These are phyloP conservation scores for Ganoderma multipileum DNA, from an alignment of 1,284 basidiomycete species.

Conservation along the genomic window DNA sequence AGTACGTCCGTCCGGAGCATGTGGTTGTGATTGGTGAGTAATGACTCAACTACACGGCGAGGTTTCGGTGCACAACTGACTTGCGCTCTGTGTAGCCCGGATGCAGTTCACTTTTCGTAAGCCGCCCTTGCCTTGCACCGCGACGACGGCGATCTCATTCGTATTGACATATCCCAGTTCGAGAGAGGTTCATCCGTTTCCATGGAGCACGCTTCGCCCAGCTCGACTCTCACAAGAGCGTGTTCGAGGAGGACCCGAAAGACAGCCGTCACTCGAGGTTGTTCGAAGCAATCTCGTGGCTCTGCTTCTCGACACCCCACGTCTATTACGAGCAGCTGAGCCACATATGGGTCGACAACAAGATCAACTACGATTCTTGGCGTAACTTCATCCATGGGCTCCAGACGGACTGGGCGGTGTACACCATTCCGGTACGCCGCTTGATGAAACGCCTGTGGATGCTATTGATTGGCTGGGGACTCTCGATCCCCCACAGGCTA, in stretches of 20 bases:
- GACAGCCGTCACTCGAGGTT: constrained; percentile 12
- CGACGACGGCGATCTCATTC: neutral
- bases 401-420: constrained; percentile 36
- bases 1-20: neutral
- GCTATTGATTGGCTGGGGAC: neutral
- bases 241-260: constrained; percentile 11
- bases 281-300: constrained; percentile 30
- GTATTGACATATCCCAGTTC: neutral
- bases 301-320: constrained; percentile 34
- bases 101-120: neutral
- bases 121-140: neutral
- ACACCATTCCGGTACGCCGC: constrained; percentile 36
- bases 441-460: neutral
- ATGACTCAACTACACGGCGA: neutral
- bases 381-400: constrained; percentile 30
- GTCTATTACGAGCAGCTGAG: constrained; percentile 33
- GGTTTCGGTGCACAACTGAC: neutral
- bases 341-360: constrained; percentile 34
- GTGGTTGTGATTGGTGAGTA: neutral
- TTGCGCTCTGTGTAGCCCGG: neutral
- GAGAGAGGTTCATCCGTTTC: constrained; percentile 26
- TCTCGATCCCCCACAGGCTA: constrained; percentile 37
- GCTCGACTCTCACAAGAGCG: constrained; percentile 26
- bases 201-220: constrained; percentile 34
- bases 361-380: constrained; percentile 35